Evolutionary conservation across 441 rosid species (phyloP), one percentile per base, ranked within the genome.

Genomic region (Adansonia grandidieri): DNA sequence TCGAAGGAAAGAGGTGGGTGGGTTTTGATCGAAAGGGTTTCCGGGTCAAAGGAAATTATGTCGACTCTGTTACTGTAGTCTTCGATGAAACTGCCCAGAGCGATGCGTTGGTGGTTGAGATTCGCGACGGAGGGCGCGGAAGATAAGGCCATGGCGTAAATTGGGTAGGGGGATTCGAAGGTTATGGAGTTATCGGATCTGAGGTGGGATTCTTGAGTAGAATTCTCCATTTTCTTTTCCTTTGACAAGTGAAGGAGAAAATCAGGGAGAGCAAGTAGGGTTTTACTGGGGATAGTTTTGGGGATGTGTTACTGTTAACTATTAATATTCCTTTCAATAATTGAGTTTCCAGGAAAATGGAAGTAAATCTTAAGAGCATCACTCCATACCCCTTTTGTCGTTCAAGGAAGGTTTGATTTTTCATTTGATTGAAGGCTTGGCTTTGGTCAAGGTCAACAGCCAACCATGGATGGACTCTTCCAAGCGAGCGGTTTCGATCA

Each of bases 31-130:
- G 97, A 83, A 45, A 86, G 88, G 40, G 93, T 77, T 17, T 92
- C 95, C 0, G 94, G 87, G 74, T 93, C 94, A 71, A 93, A 93
- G 0, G 97, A 88, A 71, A 95, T 74, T 71, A 95, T 82, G 84
- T 95, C 99, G 76, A 95, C 91, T 6, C 97, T 91, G 86, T 95
- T 95, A 82, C 70, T 77, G 88, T 86, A 92, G 32, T 95, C 97
- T 65, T 95, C 98, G 32, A 93, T 77, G 88, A 93, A 95, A 84
- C 95, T 90, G 4, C 98, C 99, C 32, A 93, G 83, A 79, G 98
- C 98, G 82, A 95, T 86, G 67, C 91, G 93, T 69, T 87, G 92
- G 81, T 72, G 80, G 44, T 80, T 80, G 73, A 77, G 56, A 72
- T 66, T 71, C 40, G 84, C 19, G 20, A 77, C 56, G 66, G 83